A percentile compares a stretch with the other conserved stretches of the same genome.
phyloP scores from a whole-genome alignment of 345 rosid genomes.

The Eucalyptus polyanthemos region DNA sequence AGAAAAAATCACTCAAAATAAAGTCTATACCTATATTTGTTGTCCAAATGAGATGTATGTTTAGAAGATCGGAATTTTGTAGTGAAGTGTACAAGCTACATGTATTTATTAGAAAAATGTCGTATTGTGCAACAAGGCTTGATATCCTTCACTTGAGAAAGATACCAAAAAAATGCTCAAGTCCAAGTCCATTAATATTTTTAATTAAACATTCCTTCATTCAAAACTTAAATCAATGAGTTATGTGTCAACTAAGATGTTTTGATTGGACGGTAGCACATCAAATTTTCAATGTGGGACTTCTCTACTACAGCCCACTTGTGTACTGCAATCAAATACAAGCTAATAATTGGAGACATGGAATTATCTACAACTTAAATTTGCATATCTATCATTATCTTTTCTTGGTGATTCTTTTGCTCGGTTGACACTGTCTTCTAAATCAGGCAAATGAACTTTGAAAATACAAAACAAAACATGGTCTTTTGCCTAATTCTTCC shows the following conservation, averaged over 20 bases:
- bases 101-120: background rate
- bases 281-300: background rate
- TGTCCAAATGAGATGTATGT: background rate
- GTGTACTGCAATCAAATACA: background rate
- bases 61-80: background rate
- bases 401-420: background rate
- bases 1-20: background rate
- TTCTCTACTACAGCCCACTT: background rate
- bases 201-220: background rate
- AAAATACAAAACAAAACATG: background rate
- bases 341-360: background rate
- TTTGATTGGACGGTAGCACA: background rate
- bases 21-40: background rate
- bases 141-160: background rate
- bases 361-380: background rate
- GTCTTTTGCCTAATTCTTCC: background rate
- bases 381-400: background rate
- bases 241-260: background rate
- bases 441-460: background rate
- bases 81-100: background rate
- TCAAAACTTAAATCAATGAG: background rate
- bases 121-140: fast-evolving
- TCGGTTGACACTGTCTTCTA: background rate
- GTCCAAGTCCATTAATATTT: background rate
- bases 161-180: background rate